Base-by-base conservation (phyloP, 1,284 basidiomycete genomes). In the Rhodotorula sp. region DNA sequence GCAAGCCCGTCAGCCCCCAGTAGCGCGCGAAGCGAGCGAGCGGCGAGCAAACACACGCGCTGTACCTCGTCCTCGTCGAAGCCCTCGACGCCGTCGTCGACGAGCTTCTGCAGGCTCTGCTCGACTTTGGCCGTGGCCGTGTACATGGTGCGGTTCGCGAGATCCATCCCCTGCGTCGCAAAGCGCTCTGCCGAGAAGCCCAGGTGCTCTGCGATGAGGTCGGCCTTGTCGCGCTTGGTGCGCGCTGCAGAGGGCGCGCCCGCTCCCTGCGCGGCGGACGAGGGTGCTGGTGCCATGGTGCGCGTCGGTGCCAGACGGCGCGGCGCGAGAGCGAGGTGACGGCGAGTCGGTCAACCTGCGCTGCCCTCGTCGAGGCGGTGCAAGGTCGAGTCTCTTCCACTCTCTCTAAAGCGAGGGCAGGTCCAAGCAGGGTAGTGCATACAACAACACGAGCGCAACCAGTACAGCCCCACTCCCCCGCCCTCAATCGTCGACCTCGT, bases 111-210 rank as follows among this genome's bases (percentile, higher is more conserved):
- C 60, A 59, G 54, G 45, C 49, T 46, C 72, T 45, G 67, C 54
- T 61, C 59, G 48, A 60, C 58, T 42, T 58, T 55, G 23, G 54
- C 58, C 19, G 58, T 74, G 23, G 71, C 73, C 0, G 67, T 60
- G 60, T 74, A 74, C 60, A 76, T 56, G n/a, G 68, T 53, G 21
- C 65, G 53, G 65, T 76, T 76, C 16, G 73, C 75, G 56, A 71
- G 63, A 49, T 76, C 75, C 68, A 76, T 73, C 19, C 75, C 71
- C 25, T 61, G 55, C 57, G 71, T 72, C 13, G 73, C 71, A 67
- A 76, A 75, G 48, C 68, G 61, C 58, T 76, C 75, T 49, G 75
- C 73, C 52, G 73, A 64, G 64, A 67, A 76, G 13, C 65, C 60
- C 45, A 76, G 75, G 46, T 73, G 71, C 45, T 74, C 75, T 1